phyloP scores from a whole-genome alignment of 1,139 yeast species.

The Debaryomycetaceae sp. region DNA sequence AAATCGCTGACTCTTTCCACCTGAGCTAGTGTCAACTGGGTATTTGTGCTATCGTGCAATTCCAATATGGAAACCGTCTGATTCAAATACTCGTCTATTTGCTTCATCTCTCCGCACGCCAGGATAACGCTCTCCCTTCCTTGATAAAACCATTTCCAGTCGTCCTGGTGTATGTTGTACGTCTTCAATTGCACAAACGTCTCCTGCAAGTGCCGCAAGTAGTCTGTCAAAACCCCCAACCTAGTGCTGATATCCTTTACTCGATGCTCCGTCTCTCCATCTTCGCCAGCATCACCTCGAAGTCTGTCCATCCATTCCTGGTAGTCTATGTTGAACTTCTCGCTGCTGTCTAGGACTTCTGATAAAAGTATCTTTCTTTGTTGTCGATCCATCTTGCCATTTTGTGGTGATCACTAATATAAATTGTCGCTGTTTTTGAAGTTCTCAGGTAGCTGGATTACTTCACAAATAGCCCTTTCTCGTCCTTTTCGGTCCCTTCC shows the following conservation, averaged over 20 bases:
- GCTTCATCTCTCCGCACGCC: neutral
- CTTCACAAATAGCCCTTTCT: neutral
- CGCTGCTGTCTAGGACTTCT: neutral
- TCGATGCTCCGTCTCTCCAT: neutral
- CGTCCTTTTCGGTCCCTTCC: neutral
- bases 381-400: neutral
- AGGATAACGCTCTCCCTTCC: constrained; percentile 23
- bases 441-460: neutral
- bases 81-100: neutral
- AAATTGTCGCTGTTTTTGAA: neutral
- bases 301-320: neutral
- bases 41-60: neutral
- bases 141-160: constrained; percentile 40
- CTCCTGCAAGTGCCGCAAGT: neutral
- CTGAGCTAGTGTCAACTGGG: neutral
- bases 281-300: neutral
- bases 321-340: neutral
- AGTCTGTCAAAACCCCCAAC: neutral
- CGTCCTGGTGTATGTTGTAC: neutral
- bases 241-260: neutral
- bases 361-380: neutral
- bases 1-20: constrained; percentile 28
- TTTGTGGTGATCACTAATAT: neutral
- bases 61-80: neutral
- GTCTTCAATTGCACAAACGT: neutral